phyloP scores from a whole-genome alignment of 495 filamentous ascomycete species.

The Podospora pseudocomata region DNA sequence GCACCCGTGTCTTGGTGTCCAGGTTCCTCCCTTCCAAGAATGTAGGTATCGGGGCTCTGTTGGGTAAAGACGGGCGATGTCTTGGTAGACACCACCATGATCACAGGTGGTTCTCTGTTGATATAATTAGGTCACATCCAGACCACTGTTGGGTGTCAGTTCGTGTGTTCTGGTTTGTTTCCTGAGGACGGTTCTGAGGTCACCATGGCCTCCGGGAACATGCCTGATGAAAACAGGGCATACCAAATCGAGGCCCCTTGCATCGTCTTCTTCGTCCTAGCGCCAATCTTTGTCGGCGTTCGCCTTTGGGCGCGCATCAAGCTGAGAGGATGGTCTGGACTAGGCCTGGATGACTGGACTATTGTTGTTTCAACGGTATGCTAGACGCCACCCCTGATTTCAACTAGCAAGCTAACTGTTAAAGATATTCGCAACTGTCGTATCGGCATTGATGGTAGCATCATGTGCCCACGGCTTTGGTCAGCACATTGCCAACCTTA shows the following conservation, averaged over 20 bases:
- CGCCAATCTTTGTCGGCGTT: slow-evolving; percentile 30
- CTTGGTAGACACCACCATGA: not conserved
- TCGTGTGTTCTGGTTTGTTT: not conserved
- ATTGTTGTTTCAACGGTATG: slow-evolving; percentile 35
- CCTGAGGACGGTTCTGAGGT: not conserved
- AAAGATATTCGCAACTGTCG: slow-evolving; percentile 30
- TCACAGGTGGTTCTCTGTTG: not conserved
- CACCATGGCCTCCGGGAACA: slow-evolving; percentile 18
- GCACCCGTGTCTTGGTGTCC: not conserved
- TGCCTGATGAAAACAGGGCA: slow-evolving; percentile 27
- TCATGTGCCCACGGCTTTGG: slow-evolving; percentile 37
- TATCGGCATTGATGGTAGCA: slow-evolving; percentile 33
- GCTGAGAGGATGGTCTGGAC: slow-evolving; percentile 25
- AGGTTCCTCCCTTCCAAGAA: not conserved
- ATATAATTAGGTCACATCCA: not conserved
- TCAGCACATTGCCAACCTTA: slow-evolving; percentile 32
- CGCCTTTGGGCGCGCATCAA: slow-evolving; percentile 32
- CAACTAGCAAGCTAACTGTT: not conserved
- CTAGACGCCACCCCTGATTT: not conserved
- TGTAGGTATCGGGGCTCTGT: not conserved
- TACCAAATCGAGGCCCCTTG: slow-evolving; percentile 33
- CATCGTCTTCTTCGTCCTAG: slow-evolving; percentile 34
- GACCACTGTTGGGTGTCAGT: not conserved
- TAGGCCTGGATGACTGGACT: slow-evolving; percentile 38
- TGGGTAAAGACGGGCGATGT: not conserved